phyloP scores from a whole-genome alignment of 192 early-diverging fungal species.

The Thoreauomyces humboldtii region DNA sequence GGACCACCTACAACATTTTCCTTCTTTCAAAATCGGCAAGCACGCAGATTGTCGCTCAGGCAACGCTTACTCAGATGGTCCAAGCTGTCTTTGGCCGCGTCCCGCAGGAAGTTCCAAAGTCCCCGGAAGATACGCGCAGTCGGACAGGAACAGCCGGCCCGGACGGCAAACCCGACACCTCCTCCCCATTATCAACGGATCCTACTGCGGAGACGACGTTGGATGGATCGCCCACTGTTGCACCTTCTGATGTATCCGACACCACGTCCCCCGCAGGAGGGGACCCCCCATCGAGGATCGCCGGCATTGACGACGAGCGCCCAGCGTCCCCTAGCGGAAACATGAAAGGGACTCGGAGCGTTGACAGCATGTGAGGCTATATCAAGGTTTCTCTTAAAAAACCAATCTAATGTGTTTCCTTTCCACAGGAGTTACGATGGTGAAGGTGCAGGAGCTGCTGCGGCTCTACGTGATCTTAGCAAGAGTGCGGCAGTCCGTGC shows the following conservation, averaged over 20 bases:
- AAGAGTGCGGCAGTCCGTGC: slow-evolving; percentile 23
- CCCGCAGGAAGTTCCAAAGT: slow-evolving; percentile 25
- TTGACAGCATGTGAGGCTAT: slow-evolving; percentile 37
- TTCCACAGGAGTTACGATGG: slow-evolving; percentile 28
- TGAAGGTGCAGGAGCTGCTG: slow-evolving; percentile 16
- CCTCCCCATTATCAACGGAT: not conserved
- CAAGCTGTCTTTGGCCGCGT: slow-evolving; percentile 77
- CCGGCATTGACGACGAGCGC: slow-evolving; percentile 21
- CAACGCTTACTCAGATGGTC: slow-evolving; percentile 87
- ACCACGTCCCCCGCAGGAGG: not conserved
- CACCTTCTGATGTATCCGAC: no score
- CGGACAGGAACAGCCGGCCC: not conserved
- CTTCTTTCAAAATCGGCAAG: slow-evolving; percentile 66
- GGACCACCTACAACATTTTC: slow-evolving; percentile 88
- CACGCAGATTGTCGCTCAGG: slow-evolving; percentile 86
- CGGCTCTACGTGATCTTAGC: slow-evolving; percentile 15
- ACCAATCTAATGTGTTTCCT: not conserved
- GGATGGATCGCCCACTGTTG: no score
- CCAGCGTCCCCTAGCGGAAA: not conserved
- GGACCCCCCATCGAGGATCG: not conserved
- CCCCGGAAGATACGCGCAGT: slow-evolving; percentile 5
- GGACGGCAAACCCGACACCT: not conserved
- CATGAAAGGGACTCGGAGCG: slow-evolving; percentile 22
- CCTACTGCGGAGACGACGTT: not conserved
- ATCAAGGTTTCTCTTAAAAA: not conserved